phyloP scores from a whole-genome alignment of 495 filamentous ascomycete species.

The Aspergillus incahuasiensis region DNA sequence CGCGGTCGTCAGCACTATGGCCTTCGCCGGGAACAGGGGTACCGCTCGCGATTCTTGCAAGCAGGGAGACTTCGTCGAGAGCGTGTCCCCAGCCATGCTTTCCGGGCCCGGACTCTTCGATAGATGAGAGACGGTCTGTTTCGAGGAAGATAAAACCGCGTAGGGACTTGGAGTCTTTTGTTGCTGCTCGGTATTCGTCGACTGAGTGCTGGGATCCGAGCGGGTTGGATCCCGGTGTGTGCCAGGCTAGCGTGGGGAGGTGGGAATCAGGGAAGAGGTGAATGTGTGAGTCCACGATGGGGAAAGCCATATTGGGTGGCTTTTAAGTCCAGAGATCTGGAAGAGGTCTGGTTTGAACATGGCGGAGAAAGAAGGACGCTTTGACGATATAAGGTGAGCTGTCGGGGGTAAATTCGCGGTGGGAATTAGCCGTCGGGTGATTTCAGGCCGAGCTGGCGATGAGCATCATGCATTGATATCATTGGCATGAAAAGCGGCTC shows the following conservation, averaged over 20 bases:
- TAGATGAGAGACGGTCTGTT: conserved; percentile 64
- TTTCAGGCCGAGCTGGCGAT: conserved; percentile 5
- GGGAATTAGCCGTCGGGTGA: conserved; percentile 4
- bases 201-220: conserved; percentile 60
- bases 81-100: conserved; percentile 49
- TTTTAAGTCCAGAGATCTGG: neutral
- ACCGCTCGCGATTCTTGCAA: conserved; percentile 60
- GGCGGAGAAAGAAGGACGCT: neutral
- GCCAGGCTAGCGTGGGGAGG: conserved; percentile 61
- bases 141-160: conserved; percentile 77
- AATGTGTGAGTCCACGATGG: conserved; percentile 79
- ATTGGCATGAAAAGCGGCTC: neutral
- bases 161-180: conserved; percentile 25
- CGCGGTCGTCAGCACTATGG: conserved; percentile 44
- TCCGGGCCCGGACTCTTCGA: conserved; percentile 33
- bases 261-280: conserved; percentile 73
- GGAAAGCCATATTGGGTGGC: conserved; percentile 23
- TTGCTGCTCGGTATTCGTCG: conserved; percentile 48
- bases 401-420: conserved; percentile 5
- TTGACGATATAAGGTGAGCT: neutral
- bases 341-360: neutral
- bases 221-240: conserved; percentile 41
- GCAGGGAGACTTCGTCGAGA: conserved; percentile 65
- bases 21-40: conserved; percentile 55
- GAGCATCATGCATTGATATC: neutral